These are phyloP conservation scores for Globisporangium nodosum DNA, from an alignment of 352 stramenopile species.

Conservation along the genomic window DNA sequence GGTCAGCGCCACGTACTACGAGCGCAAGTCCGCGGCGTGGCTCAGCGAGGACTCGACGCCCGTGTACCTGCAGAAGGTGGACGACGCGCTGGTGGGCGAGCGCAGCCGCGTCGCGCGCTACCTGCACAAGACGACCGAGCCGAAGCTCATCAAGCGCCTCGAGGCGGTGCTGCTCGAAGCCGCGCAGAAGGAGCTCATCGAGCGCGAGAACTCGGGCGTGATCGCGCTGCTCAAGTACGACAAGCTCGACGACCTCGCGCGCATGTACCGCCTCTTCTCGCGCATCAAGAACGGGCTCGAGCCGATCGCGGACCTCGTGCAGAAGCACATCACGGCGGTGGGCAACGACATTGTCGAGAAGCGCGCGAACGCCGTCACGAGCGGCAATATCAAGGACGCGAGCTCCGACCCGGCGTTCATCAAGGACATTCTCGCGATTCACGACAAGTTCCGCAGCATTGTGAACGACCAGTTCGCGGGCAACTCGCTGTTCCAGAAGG, in stretches of 20 bases:
- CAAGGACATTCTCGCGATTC: slow-evolving; percentile 96
- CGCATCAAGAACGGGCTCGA: slow-evolving; percentile 94
- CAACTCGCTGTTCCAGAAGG: slow-evolving; percentile 98
- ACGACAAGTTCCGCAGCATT: slow-evolving; percentile 97
- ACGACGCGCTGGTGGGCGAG: slow-evolving; percentile 76
- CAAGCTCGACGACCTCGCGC: slow-evolving; percentile 94
- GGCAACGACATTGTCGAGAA: slow-evolving; percentile 88
- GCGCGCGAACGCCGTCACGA: slow-evolving; percentile 78
- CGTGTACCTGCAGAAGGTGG: slow-evolving; percentile 96
- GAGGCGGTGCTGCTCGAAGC: slow-evolving; percentile 94
- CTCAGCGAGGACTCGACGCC: slow-evolving; percentile 96
- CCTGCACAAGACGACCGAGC: slow-evolving; percentile 94
- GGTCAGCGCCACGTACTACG: slow-evolving; percentile 94
- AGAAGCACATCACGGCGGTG: slow-evolving; percentile 92
- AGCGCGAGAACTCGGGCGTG: slow-evolving; percentile 97
- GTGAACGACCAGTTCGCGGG: slow-evolving; percentile 96
- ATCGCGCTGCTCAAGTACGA: slow-evolving; percentile 96
- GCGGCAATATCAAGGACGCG: slow-evolving; percentile 91
- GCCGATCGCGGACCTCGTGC: slow-evolving; percentile 95
- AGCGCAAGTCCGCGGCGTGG: slow-evolving; percentile 96
- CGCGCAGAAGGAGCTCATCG: slow-evolving; percentile 94
- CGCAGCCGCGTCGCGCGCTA: slow-evolving; percentile 92
- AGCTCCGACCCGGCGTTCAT: slow-evolving; percentile 95
- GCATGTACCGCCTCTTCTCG: slow-evolving; percentile 98
- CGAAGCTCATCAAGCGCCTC: slow-evolving; percentile 92